Conservation (phyloP, 2,329 filamentous ascomycete species). For the Aureobasidium zeae region DNA sequence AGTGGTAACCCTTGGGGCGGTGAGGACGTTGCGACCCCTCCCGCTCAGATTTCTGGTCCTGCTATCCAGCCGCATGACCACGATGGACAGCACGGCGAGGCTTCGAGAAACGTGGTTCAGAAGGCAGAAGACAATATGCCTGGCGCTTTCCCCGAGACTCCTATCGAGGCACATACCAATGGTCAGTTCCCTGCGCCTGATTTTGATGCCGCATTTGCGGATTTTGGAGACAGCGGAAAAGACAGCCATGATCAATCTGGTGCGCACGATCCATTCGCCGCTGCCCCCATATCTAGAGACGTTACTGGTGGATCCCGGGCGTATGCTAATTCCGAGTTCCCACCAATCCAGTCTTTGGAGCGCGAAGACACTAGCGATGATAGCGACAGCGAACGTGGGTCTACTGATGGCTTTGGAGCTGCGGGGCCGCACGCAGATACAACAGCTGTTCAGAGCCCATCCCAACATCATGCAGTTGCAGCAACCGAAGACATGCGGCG, state of each 20-base stretch:
- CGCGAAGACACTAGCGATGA: constrained; percentile 68
- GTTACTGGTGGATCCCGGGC: constrained; percentile 16
- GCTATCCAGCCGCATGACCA: constrained; percentile 38
- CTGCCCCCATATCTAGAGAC: constrained; percentile 26
- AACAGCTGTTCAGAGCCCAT: constrained; percentile 7
- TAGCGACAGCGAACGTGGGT: constrained; percentile 62
- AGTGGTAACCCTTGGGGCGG: constrained; percentile 1
- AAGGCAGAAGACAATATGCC: constrained; percentile 36
- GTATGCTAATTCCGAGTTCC: constrained; percentile 56
- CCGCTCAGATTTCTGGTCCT: constrained; percentile 63
- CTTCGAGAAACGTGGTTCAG: constrained; percentile 32
- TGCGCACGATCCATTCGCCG: constrained; percentile 32
- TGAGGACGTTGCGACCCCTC: constrained; percentile 8
- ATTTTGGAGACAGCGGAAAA: constrained; percentile 45
- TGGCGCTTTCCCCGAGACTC: constrained; percentile 41
- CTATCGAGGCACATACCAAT: constrained; percentile 25
- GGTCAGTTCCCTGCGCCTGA: constrained; percentile 41
- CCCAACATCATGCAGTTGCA: constrained; percentile 3
- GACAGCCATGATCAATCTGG: constrained; percentile 18
- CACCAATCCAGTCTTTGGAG: constrained; percentile 81
- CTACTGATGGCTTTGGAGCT: constrained; percentile 87
- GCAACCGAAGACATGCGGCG: constrained; percentile 4
- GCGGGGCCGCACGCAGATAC: constrained; percentile 33
- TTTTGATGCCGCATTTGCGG: constrained; percentile 77
- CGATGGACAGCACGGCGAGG: neutral